Conservation (phyloP, 2,329 filamentous ascomycete species). For the Colletotrichum lini region DNA sequence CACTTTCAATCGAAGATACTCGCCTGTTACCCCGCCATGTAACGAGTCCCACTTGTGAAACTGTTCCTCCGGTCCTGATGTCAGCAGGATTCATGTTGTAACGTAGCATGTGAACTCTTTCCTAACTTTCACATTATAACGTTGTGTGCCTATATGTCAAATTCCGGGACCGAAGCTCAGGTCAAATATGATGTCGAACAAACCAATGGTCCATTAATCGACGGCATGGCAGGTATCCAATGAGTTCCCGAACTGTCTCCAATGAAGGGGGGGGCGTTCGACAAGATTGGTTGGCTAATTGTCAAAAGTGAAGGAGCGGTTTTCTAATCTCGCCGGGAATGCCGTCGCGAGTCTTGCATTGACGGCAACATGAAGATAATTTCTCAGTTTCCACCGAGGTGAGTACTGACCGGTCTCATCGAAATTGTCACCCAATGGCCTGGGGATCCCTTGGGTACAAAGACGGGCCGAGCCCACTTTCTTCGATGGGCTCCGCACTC, state of each 20-base stretch:
- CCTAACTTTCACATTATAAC: no score
- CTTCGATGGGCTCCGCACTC: constrained; percentile 31
- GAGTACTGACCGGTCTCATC: constrained; percentile 28
- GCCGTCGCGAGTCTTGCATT: constrained; percentile 33
- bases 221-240: no score
- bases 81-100: no score
- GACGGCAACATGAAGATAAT: constrained; percentile 40
- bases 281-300: no score
- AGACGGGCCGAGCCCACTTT: constrained; percentile 36
- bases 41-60: neutral
- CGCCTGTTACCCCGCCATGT: constrained; percentile 40
- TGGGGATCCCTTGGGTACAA: constrained; percentile 19
- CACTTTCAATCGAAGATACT: constrained; percentile 37
- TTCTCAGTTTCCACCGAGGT: constrained; percentile 34
- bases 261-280: no score
- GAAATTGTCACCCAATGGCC: constrained; percentile 34
- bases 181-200: no score
- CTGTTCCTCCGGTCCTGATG: neutral
- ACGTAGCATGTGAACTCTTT: no score
- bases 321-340: constrained; percentile 18
- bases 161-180: no score
- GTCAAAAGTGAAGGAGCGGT: no score
- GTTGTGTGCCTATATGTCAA: no score
- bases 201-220: no score
- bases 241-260: no score